Conservation (phyloP, 495 filamentous ascomycete genomes). For the Daldinia bambusicola region DNA sequence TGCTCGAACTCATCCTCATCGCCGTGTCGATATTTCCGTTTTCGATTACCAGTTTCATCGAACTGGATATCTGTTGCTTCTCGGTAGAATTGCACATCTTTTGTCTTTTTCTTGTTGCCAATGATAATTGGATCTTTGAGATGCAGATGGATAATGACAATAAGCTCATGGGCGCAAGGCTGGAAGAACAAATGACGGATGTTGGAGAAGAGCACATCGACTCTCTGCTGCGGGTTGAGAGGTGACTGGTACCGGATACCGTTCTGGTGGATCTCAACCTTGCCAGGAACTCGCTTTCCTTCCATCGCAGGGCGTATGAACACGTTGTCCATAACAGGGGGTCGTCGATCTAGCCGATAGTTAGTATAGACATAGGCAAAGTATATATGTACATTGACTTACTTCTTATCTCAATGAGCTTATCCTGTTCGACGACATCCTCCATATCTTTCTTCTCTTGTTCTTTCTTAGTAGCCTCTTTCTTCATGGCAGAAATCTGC, state of each 20-base stretch:
- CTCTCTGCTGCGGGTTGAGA: conserved; percentile 78
- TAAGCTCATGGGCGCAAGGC: conserved; percentile 92
- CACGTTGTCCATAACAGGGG: conserved; percentile 85
- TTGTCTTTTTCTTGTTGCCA: conserved; percentile 95
- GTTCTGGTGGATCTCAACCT: conserved; percentile 97
- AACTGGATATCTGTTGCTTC: conserved; percentile 99
- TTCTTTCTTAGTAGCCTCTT: conserved; percentile 85
- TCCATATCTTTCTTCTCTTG: conserved; percentile 99
- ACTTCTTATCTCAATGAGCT: conserved; percentile 91
- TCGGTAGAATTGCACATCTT: conserved; percentile 97
- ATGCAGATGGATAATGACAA: conserved; percentile 98
- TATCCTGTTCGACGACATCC: conserved; percentile 99
- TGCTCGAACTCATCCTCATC: conserved; percentile 99
- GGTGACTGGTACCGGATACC: conserved; percentile 96
- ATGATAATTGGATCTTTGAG: conserved; percentile 98
- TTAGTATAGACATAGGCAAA: conserved; percentile 47
- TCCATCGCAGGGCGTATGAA: conserved; percentile 95
- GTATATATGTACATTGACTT: conserved; percentile 47
- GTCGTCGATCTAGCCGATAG: conserved; percentile 75
- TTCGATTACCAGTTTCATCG: conserved; percentile 97
- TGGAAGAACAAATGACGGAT: conserved; percentile 99
- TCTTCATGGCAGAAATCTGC: conserved; percentile 93
- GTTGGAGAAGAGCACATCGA: conserved; percentile 98
- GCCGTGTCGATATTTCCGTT: conserved; percentile 97
- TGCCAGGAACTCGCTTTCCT: conserved; percentile 93